These are phyloP conservation scores for Scytalidium sp. DNA, from an alignment of 2,329 filamentous ascomycete genomes.

Conservation along the genomic window DNA sequence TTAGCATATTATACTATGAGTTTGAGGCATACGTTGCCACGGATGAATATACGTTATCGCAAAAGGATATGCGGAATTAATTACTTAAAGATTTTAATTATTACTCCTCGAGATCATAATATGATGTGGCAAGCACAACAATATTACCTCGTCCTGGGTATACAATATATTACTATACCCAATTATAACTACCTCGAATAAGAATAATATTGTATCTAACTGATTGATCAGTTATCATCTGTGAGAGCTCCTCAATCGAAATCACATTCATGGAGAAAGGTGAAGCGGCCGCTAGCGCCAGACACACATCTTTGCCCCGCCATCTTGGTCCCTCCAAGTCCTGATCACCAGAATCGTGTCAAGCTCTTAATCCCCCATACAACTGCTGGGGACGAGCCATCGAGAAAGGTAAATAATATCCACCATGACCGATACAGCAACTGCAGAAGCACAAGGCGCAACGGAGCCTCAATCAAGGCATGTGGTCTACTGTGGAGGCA, in stretches of 20 bases:
- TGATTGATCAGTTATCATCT: no score
- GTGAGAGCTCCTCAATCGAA: slow-evolving; percentile 1
- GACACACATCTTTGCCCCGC: background rate
- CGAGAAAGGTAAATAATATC: background rate
- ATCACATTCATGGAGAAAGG: background rate
- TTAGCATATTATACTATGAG: no score
- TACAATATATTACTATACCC: no score
- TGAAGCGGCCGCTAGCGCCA: slow-evolving; percentile 2
- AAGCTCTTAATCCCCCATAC: background rate
- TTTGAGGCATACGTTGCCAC: no score
- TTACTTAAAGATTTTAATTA: no score
- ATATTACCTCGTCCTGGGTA: no score
- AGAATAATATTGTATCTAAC: no score
- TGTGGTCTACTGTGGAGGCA: slow-evolving; percentile 31
- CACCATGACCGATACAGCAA: slow-evolving; percentile 23
- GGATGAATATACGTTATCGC: no score
- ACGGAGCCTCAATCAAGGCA: slow-evolving; percentile 27
- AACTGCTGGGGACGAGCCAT: background rate
- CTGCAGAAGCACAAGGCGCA: slow-evolving; percentile 13
- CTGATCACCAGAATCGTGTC: background rate
- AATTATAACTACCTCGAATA: no score
- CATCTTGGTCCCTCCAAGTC: background rate
- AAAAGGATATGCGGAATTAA: no score
- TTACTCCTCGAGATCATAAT: no score
- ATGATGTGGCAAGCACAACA: no score